Evolutionary conservation across 2,329 filamentous ascomycete genomes (phyloP), one percentile per base, ranked within the genome.

Genomic region (Paracorniculantispora psalliotae): DNA sequence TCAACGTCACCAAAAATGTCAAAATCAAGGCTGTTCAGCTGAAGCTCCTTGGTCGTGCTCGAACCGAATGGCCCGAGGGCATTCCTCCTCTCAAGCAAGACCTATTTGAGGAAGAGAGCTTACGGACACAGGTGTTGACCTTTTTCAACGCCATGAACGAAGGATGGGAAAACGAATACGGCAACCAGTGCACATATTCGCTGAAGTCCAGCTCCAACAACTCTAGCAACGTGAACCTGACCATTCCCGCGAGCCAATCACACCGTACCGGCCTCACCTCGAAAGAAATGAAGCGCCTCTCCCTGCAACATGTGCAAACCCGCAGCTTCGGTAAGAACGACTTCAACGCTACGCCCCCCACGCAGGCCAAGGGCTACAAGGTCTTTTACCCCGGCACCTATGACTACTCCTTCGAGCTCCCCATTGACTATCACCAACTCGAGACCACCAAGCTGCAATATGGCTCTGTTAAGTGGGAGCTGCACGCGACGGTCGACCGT

Each of bases 11-110:
- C 48, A 97, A 97, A 70, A 89, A 90, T 64, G 86, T 92, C 49
- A 99, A 99, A 75, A 87, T 99, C 65, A 97, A 96, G 77, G 88
- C 91, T 4, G 84, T 99, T 25, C 92, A 89, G 6, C 79, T 99
- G 55, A 93, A 90, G 67, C 90, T 99, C 65, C 84, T 87, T 43
- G 94, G 93, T 30, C 88, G 86, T 69, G 91, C 92, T 3, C 84
- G 89, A 63, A 97, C 94, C 1, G 92, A 96, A 69, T 99, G 94
- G 94, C 93, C 94, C 17, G 94, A 97, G 77, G 91, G 92, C 53
- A 94, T 97, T 30, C 93, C 94, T 3, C 92, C 92, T 0, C 82
- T 88, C 59, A 96, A 96, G 72, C 82, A 88, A 1, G 90, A 96
- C 43, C 86, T 91, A 56, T 88, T 85, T 67, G 92, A 97, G 69